Evolutionary conservation across 1,139 yeast species (phyloP), one percentile per base, ranked within the genome.

Genomic region (Pichia terricola): DNA sequence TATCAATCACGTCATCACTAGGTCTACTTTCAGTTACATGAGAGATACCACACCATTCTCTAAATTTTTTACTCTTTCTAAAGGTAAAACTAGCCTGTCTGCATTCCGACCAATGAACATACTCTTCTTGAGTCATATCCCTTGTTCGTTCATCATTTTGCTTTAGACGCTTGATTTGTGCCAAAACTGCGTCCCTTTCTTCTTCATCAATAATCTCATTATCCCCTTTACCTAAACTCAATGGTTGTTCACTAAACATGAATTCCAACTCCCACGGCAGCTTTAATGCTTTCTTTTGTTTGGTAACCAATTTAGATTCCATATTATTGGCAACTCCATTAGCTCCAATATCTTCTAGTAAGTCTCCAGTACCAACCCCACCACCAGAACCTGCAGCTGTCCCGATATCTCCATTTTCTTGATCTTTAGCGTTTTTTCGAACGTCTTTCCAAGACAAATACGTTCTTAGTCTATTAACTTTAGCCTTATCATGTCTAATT

Each of bases 41-140:
- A 0, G 87, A 67, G 41, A 91, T 77, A 25, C 94, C 95, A 6
- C 95, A 94, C 98, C 98, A 91, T 59, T 91, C 99, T 58, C 94
- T 75, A 60, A 91, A 91, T 57, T 96, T 70, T 61, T 89, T 87
- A 22, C 85, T 86, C 62, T 94, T 91, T 55, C 97, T 73, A 58
- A 88, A 91, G 0, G 98, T 94, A 60, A 91, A 94, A 45, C 94
- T 81, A 1, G 98, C 98, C 62, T 91, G 98, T 52, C 99, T 77
- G 65, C 98, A 91, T 60, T 91, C 99, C 11, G 95, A 84, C 96
- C 97, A 91, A 62, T 94, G 98, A 22, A 89, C 98, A 56, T 91
- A 91, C 61, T 91, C 98, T 58, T 91, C 96, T 56, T 81, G 80
- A 0, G 98, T 91, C 99, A 91, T 94, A 53, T 83, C 77, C 53